A percentile compares a stretch with the other conserved stretches of the same genome.
phyloP scores from a whole-genome alignment of 306 rosid species.

The Cicer bijugum region DNA sequence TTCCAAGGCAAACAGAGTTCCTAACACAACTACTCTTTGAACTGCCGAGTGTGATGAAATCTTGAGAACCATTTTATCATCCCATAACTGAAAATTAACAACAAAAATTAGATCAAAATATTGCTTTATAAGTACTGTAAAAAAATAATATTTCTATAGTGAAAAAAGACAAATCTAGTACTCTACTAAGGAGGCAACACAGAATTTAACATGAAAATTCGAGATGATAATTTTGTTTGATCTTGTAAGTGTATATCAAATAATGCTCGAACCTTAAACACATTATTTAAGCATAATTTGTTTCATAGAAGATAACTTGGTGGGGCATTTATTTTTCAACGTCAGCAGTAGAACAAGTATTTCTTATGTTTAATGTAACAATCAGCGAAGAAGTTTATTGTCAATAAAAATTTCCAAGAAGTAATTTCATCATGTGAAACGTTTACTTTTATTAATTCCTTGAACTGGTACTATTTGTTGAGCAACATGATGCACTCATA shows the following conservation, averaged over 20 bases:
- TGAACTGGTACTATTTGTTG: background rate
- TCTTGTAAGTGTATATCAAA: conserved; percentile 30
- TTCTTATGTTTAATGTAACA: conserved; percentile 3
- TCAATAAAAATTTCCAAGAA: conserved; percentile 5
- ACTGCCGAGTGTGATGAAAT: conserved; percentile 75
- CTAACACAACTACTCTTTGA: conserved; percentile 78
- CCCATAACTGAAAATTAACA: conserved; percentile 77
- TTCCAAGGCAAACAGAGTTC: conserved; percentile 89
- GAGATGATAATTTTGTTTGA: background rate
- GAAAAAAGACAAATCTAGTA: conserved; percentile 22
- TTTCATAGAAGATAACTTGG: conserved; percentile 14
- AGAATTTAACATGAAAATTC: conserved; percentile 16
- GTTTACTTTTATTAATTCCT: conserved; percentile 15
- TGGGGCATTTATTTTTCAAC: background rate
- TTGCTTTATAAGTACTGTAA: background rate
- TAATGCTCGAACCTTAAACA: background rate
- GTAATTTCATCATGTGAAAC: background rate
- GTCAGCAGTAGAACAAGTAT: background rate
- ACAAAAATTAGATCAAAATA: conserved; percentile 19
- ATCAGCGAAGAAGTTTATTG: background rate
- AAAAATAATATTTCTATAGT: conserved; percentile 4
- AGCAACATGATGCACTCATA: conserved; percentile 8
- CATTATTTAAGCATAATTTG: background rate
- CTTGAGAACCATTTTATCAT: conserved; percentile 63
- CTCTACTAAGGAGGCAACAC: conserved; percentile 16